Evolutionary conservation across 2,329 filamentous ascomycete genomes (phyloP), one percentile per base, ranked within the genome.

Genomic region (Trichoderma afroharzianum): DNA sequence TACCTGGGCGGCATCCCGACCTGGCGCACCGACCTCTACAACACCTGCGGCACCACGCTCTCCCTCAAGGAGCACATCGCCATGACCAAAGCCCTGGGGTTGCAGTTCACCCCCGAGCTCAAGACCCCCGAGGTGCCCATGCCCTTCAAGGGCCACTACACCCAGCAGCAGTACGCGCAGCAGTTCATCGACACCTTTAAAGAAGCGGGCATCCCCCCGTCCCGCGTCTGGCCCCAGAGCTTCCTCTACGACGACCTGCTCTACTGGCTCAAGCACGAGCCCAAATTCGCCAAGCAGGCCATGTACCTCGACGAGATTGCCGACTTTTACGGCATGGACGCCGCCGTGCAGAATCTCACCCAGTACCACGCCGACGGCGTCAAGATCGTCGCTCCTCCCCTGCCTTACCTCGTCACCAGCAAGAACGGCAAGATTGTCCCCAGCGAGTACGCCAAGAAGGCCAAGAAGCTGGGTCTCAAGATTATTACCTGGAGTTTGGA

Each of bases 401-500:
- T 92, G 75, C 85, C 85, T 68, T 91, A 90, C 73, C 85, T 93
- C 24, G 85, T 92, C 12, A 82, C 85, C 1, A 79, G 86, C 30
- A 81, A 83, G 28, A 80, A 84, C 5, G 84, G 85, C 72, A 84
- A 85, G 74, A 89, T 92, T 53, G 84, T 91, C 6, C 88, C 91
- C 5, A 91, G 88, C 58, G 82, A 81, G 50, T 93, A 93, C 75
- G 91, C 91, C 5, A 82, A 80, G 58, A 84, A 84, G 62, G 90
- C 89, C 24, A 89, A 88, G 77, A 82, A 86, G 74, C 85, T 89
- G 7, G 89, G 88, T 0, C 81, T 93, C 57, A 85, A 90, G 63
- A 88, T 93, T 72, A 85, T 93, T 55, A 86, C 90, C 0, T 93
- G 91, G 91, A 88, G 86, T 8, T 85, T 92, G 59, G 91, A 93